phyloP scores from a whole-genome alignment of 1,284 basidiomycete species.

The Ustilago cynodontis region DNA sequence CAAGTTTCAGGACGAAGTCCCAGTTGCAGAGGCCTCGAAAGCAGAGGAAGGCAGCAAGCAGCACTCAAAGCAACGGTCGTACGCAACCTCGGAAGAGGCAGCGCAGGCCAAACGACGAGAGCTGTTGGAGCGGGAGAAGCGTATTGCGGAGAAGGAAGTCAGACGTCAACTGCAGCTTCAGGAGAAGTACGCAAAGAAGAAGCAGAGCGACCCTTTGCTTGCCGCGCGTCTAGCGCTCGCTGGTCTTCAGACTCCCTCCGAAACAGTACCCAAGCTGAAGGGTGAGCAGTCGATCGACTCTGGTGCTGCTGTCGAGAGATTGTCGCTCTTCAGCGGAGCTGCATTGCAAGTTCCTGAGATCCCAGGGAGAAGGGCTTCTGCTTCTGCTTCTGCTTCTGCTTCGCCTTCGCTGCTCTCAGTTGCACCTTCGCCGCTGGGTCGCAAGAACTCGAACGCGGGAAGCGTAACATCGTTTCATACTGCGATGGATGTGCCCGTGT shows the following conservation, averaged over 20 bases:
- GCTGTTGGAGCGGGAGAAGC: slow-evolving; percentile 36
- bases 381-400: not conserved
- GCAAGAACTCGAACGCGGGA: slow-evolving; percentile 23
- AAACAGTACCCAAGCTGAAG: slow-evolving; percentile 12
- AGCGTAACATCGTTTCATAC: slow-evolving; percentile 40
- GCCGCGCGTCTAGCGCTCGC: slow-evolving; percentile 51
- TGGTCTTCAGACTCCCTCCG: slow-evolving; percentile 34
- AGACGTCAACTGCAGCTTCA: slow-evolving; percentile 40
- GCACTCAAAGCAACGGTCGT: slow-evolving; percentile 27
- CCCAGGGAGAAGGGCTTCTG: slow-evolving; percentile 5
- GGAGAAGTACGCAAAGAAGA: slow-evolving; percentile 52
- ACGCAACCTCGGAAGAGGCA: slow-evolving; percentile 55
- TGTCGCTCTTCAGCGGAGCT: not conserved
- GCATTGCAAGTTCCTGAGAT: slow-evolving; percentile 14
- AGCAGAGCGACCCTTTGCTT: slow-evolving; percentile 55
- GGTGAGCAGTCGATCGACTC: not conserved
- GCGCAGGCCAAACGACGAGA: slow-evolving; percentile 47
- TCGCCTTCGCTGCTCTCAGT: slow-evolving; percentile 1
- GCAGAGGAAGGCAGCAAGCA: slow-evolving; percentile 13
- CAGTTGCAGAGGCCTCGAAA: not conserved
- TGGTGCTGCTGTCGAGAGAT: not conserved
- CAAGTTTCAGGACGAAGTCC: not conserved
- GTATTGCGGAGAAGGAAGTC: slow-evolving; percentile 36
- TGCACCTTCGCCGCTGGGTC: not conserved
- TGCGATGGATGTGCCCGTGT: slow-evolving; percentile 15